These are phyloP conservation scores for Coniferiporia sulphurascens DNA, from an alignment of 1,284 basidiomycete genomes.

Conservation along the genomic window DNA sequence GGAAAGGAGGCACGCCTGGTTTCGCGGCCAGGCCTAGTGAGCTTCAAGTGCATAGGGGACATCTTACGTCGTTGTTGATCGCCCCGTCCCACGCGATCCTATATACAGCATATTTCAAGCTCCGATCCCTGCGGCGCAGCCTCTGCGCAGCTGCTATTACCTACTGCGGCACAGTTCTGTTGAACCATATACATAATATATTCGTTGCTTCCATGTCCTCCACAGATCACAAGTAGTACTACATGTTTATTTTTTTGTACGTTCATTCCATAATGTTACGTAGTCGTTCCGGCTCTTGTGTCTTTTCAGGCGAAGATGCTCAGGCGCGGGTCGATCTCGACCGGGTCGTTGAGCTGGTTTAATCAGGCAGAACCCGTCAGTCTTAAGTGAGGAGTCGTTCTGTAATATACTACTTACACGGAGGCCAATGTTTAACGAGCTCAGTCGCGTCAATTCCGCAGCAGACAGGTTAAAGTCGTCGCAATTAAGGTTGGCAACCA, in stretches of 20 bases:
- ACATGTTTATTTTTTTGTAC: background rate
- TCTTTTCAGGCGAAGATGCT: slow-evolving; percentile 58
- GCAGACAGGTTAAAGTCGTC: slow-evolving; percentile 54
- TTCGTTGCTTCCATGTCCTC: too few species aligned
- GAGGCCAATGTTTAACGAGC: slow-evolving; percentile 56
- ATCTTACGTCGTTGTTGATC: slow-evolving; percentile 12
- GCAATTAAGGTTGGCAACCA: slow-evolving; percentile 57
- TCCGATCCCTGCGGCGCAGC: slow-evolving; percentile 28
- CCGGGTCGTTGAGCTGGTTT: slow-evolving; percentile 63
- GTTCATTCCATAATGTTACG: background rate
- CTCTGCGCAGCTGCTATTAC: background rate
- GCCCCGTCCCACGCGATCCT: slow-evolving; percentile 20
- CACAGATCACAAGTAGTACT: background rate
- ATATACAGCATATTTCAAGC: slow-evolving; percentile 32
- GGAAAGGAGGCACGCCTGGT: slow-evolving; percentile 58
- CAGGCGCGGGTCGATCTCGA: slow-evolving; percentile 55
- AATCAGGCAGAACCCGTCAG: slow-evolving; percentile 8
- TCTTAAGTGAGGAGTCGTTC: background rate
- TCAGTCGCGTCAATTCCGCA: slow-evolving; percentile 57
- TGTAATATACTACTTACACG: slow-evolving; percentile 38
- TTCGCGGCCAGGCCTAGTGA: slow-evolving; percentile 41
- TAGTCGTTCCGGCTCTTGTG: background rate
- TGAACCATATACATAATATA: too few species aligned
- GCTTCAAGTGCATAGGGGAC: slow-evolving; percentile 32
- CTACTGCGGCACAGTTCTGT: too few species aligned